These are phyloP conservation scores for Tephrocybe rancida DNA, from an alignment of 768 basidiomycete species.

Conservation along the genomic window DNA sequence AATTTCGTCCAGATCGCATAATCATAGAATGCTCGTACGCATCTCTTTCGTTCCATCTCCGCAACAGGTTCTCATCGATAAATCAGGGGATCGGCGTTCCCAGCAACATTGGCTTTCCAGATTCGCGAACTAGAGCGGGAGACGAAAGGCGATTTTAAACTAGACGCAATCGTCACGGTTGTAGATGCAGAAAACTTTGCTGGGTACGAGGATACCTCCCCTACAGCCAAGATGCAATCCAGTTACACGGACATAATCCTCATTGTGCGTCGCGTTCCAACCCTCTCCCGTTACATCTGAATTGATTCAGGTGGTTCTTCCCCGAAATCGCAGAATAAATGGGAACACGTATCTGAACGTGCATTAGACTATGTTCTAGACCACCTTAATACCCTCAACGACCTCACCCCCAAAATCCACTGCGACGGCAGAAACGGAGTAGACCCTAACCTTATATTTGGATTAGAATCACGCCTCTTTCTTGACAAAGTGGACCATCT, in stretches of 20 bases:
- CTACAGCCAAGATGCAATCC: slow-evolving; percentile 94
- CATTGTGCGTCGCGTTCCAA: slow-evolving; percentile 51
- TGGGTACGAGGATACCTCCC: slow-evolving; percentile 91
- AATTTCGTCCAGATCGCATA: slow-evolving; percentile 85
- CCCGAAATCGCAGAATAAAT: slow-evolving; percentile 69
- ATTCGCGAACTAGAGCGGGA: slow-evolving; percentile 87
- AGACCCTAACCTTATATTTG: slow-evolving; percentile 81
- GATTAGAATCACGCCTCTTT: slow-evolving; percentile 86
- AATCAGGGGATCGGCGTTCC: slow-evolving; percentile 88
- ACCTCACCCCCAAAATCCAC: slow-evolving; percentile 83
- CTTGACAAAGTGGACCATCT: slow-evolving; percentile 24
- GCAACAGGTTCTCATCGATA: neutral
- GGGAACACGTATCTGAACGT: slow-evolving; percentile 81
- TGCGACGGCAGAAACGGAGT: slow-evolving; percentile 67
- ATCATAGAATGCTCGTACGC: slow-evolving; percentile 94
- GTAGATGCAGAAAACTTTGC: slow-evolving; percentile 89
- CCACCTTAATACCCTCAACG: slow-evolving; percentile 88
- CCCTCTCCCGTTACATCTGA: neutral
- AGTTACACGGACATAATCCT: slow-evolving; percentile 92
- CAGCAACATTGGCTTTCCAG: slow-evolving; percentile 93
- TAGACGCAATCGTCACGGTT: slow-evolving; percentile 92
- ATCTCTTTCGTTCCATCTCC: neutral
- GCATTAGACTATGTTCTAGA: slow-evolving; percentile 83
- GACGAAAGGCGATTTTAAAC: slow-evolving; percentile 70
- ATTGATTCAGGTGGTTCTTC: neutral